These are phyloP conservation scores for Monosporascus sp. DNA, from an alignment of 2,329 filamentous ascomycete genomes.

Conservation along the genomic window DNA sequence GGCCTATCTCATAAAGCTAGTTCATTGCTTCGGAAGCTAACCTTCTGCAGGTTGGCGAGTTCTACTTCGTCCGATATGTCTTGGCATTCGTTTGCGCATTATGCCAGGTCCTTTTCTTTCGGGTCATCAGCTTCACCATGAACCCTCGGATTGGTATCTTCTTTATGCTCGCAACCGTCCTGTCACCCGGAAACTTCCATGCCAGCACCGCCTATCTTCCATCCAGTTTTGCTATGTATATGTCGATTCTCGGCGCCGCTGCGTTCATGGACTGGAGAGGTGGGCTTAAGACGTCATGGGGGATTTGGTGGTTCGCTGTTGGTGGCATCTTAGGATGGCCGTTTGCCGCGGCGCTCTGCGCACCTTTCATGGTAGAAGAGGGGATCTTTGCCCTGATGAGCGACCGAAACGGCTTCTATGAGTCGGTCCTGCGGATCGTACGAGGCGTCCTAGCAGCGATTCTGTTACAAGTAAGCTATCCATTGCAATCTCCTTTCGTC, in stretches of 20 bases:
- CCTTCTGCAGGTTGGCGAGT: conserved; percentile 55
- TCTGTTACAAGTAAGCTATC: conserved; percentile 60
- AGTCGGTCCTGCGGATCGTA: conserved; percentile 55
- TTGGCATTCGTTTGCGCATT: conserved; percentile 73
- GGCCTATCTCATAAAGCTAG: background rate
- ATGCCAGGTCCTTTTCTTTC: conserved; percentile 77
- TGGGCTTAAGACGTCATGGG: conserved; percentile 72
- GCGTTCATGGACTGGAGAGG: conserved; percentile 88
- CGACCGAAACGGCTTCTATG: conserved; percentile 53
- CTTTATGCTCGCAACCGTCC: conserved; percentile 71
- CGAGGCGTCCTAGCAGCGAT: conserved; percentile 64
- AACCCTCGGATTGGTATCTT: conserved; percentile 81
- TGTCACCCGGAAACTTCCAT: conserved; percentile 90
- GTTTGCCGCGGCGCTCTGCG: conserved; percentile 76
- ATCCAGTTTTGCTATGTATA: conserved; percentile 96
- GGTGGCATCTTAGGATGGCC: conserved; percentile 90
- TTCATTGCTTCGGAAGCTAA: background rate
- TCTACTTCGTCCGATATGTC: conserved; percentile 76
- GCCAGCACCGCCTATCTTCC: conserved; percentile 82
- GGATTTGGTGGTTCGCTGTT: conserved; percentile 85
- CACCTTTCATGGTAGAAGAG: conserved; percentile 80
- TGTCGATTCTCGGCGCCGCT: conserved; percentile 75
- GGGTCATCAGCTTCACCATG: conserved; percentile 68
- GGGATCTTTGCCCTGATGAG: conserved; percentile 51
- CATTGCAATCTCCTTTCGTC: background rate